Percentiles rank a stretch among this genome's conserved stretches.
Evolutionary conservation across 352 stramenopile species (phyloP).

Genomic region (Phytophthora cactorum): DNA sequence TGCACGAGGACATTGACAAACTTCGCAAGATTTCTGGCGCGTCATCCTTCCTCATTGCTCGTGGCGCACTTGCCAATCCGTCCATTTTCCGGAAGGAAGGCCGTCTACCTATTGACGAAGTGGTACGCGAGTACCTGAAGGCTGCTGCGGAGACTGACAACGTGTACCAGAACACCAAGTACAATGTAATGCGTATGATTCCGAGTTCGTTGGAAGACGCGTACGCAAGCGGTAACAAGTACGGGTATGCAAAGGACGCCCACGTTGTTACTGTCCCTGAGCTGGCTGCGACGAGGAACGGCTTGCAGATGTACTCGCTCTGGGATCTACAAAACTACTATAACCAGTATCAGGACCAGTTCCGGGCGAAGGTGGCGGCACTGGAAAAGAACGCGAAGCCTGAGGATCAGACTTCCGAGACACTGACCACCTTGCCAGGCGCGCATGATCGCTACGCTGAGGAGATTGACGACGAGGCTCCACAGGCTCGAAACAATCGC

Average conservation of each 20-base stretch:
- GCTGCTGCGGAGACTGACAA: slow-evolving; percentile 84
- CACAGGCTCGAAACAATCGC: slow-evolving; percentile 31
- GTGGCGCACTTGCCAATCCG: slow-evolving; percentile 83
- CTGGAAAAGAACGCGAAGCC: slow-evolving; percentile 20
- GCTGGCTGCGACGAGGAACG: slow-evolving; percentile 66
- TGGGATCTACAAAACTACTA: slow-evolving; percentile 70
- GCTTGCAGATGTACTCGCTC: slow-evolving; percentile 76
- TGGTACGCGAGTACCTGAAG: slow-evolving; percentile 78
- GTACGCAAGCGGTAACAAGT: slow-evolving; percentile 33
- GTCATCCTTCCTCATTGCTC: slow-evolving; percentile 84
- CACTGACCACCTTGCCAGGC: slow-evolving; percentile 39
- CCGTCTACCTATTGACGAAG: slow-evolving; percentile 64
- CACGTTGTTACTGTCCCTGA: slow-evolving; percentile 59
- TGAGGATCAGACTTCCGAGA: slow-evolving; percentile 22
- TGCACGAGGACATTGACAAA: slow-evolving; percentile 68
- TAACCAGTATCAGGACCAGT: slow-evolving; percentile 59
- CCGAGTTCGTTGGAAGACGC: slow-evolving; percentile 67
- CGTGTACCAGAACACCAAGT: slow-evolving; percentile 92
- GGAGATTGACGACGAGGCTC: slow-evolving; percentile 6
- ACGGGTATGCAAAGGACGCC: slow-evolving; percentile 25
- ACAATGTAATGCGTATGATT: slow-evolving; percentile 87
- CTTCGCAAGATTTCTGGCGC: slow-evolving; percentile 67
- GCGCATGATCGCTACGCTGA: slow-evolving; percentile 46
- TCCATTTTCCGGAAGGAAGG: slow-evolving; percentile 79
- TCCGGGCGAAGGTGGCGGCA: slow-evolving; percentile 47